Conservation (phyloP, 768 basidiomycete genomes). For the Boletus insuetus region DNA sequence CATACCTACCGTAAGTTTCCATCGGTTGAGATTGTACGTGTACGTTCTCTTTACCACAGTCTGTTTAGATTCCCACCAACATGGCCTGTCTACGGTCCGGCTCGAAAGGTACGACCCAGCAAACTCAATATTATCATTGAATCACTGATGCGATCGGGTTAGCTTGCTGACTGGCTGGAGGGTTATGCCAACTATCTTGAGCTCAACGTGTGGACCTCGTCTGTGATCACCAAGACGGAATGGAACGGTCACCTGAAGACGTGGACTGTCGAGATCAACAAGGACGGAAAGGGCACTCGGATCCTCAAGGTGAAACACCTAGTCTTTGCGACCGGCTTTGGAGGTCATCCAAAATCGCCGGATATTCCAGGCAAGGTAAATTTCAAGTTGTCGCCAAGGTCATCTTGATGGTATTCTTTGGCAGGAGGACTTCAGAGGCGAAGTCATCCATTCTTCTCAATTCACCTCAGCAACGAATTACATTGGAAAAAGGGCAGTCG, state of each 20-base stretch:
- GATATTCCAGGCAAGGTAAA: conserved; percentile 43
- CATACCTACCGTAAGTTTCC: conserved; percentile 48
- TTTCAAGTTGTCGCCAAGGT: conserved; percentile 20
- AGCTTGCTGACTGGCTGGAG: conserved; percentile 71
- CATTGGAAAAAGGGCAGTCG: conserved; percentile 59
- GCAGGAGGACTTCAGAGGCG: conserved; percentile 53
- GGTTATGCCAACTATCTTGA: conserved; percentile 57
- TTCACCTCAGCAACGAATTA: conserved; percentile 49
- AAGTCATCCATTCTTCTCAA: conserved; percentile 48
- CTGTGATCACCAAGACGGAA: conserved; percentile 37
- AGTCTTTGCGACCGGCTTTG: conserved; percentile 55
- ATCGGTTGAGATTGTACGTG: neutral
- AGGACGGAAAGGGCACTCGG: conserved; percentile 32
- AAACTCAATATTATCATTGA: neutral
- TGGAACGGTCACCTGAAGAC: conserved; percentile 38
- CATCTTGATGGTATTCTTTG: neutral
- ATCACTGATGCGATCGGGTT: neutral
- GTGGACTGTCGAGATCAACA: conserved; percentile 47
- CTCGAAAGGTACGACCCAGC: conserved; percentile 39
- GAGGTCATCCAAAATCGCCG: conserved; percentile 44
- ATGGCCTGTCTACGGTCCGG: conserved; percentile 53
- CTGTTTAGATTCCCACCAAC: conserved; percentile 46
- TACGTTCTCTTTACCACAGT: neutral
- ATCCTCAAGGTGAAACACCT: conserved; percentile 47
- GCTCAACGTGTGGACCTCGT: conserved; percentile 60